These are phyloP conservation scores for Moniliophthora roreri DNA, from an alignment of 1,284 basidiomycete genomes.

Conservation along the genomic window DNA sequence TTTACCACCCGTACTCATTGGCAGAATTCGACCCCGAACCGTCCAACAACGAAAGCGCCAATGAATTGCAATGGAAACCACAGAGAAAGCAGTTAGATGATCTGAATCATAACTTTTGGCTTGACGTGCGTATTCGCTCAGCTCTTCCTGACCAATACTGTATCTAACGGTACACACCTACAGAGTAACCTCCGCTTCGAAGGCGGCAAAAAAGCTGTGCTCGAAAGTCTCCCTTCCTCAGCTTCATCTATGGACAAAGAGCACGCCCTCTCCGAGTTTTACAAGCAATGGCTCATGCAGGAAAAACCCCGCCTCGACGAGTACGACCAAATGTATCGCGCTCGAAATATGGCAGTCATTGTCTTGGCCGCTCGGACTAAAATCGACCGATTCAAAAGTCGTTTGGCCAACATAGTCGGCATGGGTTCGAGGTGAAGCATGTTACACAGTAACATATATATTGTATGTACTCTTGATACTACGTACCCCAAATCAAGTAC, in stretches of 20 bases:
- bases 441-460: not conserved
- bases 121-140: slow-evolving; percentile 53
- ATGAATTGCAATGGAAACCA: slow-evolving; percentile 68
- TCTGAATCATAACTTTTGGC: slow-evolving; percentile 75
- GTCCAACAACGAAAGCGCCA: slow-evolving; percentile 30
- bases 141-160: slow-evolving; percentile 1
- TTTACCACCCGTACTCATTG: slow-evolving; percentile 17
- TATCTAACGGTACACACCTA: slow-evolving; percentile 5
- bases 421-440: slow-evolving; percentile 2
- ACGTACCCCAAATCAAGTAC: slow-evolving; percentile 7
- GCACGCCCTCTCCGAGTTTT: slow-evolving; percentile 66
- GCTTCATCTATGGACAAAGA: slow-evolving; percentile 57
- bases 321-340: slow-evolving; percentile 66
- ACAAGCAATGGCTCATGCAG: slow-evolving; percentile 67
- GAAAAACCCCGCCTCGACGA: slow-evolving; percentile 54
- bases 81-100: slow-evolving; percentile 67
- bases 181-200: slow-evolving; percentile 78
- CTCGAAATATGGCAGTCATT: slow-evolving; percentile 55
- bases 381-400: slow-evolving; percentile 38
- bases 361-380: slow-evolving; percentile 51
- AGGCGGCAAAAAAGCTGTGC: slow-evolving; percentile 54
- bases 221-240: slow-evolving; percentile 54
- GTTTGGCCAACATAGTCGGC: slow-evolving; percentile 20
- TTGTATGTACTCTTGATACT: slow-evolving; percentile 1
- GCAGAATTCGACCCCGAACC: slow-evolving; percentile 17